phyloP scores from a whole-genome alignment of 2,329 filamentous ascomycete genomes.

The Orbilia oligospora region DNA sequence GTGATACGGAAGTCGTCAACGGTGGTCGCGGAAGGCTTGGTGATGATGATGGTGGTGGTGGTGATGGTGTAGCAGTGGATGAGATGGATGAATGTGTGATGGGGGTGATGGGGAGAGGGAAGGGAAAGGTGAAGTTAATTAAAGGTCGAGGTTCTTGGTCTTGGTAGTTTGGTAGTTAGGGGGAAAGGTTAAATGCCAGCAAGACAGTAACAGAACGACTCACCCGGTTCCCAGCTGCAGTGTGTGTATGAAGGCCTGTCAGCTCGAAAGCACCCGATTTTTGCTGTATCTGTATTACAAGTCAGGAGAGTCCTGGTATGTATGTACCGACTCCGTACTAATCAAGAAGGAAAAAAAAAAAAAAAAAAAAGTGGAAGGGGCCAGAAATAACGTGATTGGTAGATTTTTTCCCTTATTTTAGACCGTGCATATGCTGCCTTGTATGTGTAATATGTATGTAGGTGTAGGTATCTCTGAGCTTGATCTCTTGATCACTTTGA shows the following conservation, averaged over 20 bases:
- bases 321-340: too few relatives aligned
- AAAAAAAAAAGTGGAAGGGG: too few relatives aligned
- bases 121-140: conserved; percentile 39
- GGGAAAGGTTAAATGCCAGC: conserved; percentile 39
- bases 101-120: conserved; percentile 8
- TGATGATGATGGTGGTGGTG: conserved; percentile 13
- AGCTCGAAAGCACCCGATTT: conserved; percentile 58
- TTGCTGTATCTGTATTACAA: too few relatives aligned
- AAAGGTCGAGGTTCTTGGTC: conserved; percentile 17
- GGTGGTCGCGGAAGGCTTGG: conserved; percentile 1
- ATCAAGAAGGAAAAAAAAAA: too few relatives aligned
- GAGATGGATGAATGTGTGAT: neutral
- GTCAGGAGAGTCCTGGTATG: neutral
- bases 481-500: neutral
- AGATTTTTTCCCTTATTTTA: neutral
- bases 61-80: conserved; percentile 1
- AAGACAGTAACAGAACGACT: conserved; percentile 28
- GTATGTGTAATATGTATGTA: too few relatives aligned
- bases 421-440: neutral
- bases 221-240: neutral
- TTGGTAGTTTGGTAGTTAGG: conserved; percentile 1
- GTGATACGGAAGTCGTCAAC: conserved; percentile 17
- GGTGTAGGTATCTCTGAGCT: neutral
- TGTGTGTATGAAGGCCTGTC: conserved; percentile 22
- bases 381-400: conserved; percentile 17